A percentile compares a stretch with the other conserved stretches of the same genome.
Conservation (phyloP, 495 filamentous ascomycete genomes). For the Venustampulla echinocandica region DNA sequence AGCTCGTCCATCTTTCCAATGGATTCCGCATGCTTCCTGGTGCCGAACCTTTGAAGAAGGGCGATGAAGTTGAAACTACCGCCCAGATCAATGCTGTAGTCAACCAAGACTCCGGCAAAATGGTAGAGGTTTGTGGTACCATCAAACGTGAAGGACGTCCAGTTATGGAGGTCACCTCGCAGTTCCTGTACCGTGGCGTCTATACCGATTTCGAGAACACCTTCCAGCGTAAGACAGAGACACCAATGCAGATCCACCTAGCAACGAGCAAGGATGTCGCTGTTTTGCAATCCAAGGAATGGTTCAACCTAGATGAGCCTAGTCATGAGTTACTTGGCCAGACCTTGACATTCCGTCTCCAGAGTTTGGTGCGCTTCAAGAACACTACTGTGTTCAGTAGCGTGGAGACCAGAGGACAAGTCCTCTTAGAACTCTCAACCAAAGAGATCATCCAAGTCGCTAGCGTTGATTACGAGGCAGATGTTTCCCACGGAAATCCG, state of each 20-base stretch:
- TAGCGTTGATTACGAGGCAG: slow-evolving; percentile 87
- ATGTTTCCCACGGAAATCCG: slow-evolving; percentile 85
- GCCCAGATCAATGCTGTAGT: slow-evolving; percentile 96
- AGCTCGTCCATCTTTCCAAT: slow-evolving; percentile 92
- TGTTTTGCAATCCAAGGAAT: slow-evolving; percentile 89
- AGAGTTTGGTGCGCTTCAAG: slow-evolving; percentile 87
- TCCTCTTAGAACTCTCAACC: slow-evolving; percentile 87
- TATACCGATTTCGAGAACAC: slow-evolving; percentile 96
- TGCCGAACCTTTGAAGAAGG: slow-evolving; percentile 87
- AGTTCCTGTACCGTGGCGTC: slow-evolving; percentile 89
- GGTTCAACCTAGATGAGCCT: slow-evolving; percentile 70
- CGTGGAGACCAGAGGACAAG: slow-evolving; percentile 87
- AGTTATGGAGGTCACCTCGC: slow-evolving; percentile 98
- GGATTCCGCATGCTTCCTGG: slow-evolving; percentile 97
- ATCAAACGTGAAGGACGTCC: slow-evolving; percentile 76
- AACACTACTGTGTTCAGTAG: slow-evolving; percentile 87
- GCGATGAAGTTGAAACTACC: slow-evolving; percentile 83
- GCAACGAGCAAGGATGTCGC: slow-evolving; percentile 82
- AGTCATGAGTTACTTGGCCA: slow-evolving; percentile 81
- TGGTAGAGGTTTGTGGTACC: slow-evolving; percentile 97
- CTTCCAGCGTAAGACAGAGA: slow-evolving; percentile 95
- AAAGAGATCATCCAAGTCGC: slow-evolving; percentile 97
- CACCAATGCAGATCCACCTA: slow-evolving; percentile 88
- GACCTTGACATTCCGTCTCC: slow-evolving; percentile 92
- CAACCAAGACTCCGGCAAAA: slow-evolving; percentile 97